Evolutionary conservation across 139 green algal species (phyloP).

Genomic region (Micromonas commoda): DNA sequence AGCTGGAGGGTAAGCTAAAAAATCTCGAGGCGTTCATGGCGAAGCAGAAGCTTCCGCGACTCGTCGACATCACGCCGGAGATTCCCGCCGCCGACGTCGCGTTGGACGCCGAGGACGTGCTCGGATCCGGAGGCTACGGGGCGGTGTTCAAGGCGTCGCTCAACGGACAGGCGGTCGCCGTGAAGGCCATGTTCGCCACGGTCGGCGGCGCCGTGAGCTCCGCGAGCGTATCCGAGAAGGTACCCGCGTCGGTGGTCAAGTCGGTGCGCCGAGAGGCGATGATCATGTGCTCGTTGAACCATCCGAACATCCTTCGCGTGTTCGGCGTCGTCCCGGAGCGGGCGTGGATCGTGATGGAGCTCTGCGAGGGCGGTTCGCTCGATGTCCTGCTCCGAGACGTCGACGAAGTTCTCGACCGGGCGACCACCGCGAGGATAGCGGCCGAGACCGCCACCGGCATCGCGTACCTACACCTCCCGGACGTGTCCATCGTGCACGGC

Average conservation of each 20-base stretch:
- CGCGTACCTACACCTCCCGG: slow-evolving; percentile 4
- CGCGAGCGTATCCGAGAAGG: not conserved
- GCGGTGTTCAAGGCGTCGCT: not conserved
- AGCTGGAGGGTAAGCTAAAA: not conserved
- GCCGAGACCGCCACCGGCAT: slow-evolving; percentile 8
- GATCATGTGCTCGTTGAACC: slow-evolving; percentile 15
- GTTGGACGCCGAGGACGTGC: not conserved
- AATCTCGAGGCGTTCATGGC: slow-evolving; percentile 5
- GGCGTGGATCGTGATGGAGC: slow-evolving; percentile 15
- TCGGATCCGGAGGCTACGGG: slow-evolving; percentile 1
- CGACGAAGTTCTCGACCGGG: not conserved
- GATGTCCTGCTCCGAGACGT: not conserved
- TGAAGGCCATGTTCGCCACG: not conserved
- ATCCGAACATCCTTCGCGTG: slow-evolving; percentile 8
- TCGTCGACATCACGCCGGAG: not conserved
- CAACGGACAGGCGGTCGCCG: not conserved
- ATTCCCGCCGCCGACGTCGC: not conserved
- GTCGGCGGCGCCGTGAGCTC: not conserved
- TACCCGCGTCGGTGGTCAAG: not conserved
- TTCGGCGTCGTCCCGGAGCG: not conserved
- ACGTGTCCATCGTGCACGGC: slow-evolving; percentile 8
- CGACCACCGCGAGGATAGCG: not conserved
- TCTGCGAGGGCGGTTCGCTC: not conserved
- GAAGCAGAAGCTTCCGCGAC: slow-evolving; percentile 20
- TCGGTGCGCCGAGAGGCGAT: not conserved